Evolutionary conservation across 371 early-diverging fungal species (phyloP).

Genomic region (Syncephalis fuscata): DNA sequence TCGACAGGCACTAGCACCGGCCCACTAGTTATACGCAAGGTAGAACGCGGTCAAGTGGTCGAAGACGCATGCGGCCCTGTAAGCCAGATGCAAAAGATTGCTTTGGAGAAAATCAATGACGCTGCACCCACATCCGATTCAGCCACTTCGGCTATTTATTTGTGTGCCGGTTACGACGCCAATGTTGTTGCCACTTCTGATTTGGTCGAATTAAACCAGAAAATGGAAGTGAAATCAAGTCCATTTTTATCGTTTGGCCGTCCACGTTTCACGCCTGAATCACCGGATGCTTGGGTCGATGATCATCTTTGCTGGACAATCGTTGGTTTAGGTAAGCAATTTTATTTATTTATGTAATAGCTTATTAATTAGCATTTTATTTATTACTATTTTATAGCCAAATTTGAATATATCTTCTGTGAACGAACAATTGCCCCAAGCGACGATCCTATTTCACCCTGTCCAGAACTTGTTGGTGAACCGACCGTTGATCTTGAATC

Average conservation of each 20-base stretch:
- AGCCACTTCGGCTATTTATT: slow-evolving; percentile 8
- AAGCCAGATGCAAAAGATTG: slow-evolving; percentile 78
- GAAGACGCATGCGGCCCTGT: slow-evolving; percentile 51
- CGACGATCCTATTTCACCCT: slow-evolving; percentile 14
- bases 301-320: slow-evolving; percentile 76
- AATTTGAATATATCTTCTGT: slow-evolving; percentile 31
- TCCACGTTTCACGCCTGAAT: background rate
- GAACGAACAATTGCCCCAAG: slow-evolving; percentile 12
- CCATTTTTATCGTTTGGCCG: slow-evolving; percentile 6
- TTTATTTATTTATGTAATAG: no score
- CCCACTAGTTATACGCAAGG: slow-evolving; percentile 56
- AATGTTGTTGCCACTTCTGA: no score
- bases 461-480: slow-evolving; percentile 10
- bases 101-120: slow-evolving; percentile 30
- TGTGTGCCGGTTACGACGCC: slow-evolving; percentile 6
- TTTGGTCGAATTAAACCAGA: no score
- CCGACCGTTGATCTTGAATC: slow-evolving; percentile 15
- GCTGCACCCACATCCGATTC: slow-evolving; percentile 7
- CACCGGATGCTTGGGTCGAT: slow-evolving; percentile 22
- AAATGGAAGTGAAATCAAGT: slow-evolving; percentile 9
- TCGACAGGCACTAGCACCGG: slow-evolving; percentile 45
- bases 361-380: slow-evolving; percentile 17
- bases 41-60: slow-evolving; percentile 52
- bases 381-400: slow-evolving; percentile 11
- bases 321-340: slow-evolving; percentile 28